Base-by-base conservation (phyloP, 495 filamentous ascomycete genomes). In the Trichoderma asperelloides region DNA sequence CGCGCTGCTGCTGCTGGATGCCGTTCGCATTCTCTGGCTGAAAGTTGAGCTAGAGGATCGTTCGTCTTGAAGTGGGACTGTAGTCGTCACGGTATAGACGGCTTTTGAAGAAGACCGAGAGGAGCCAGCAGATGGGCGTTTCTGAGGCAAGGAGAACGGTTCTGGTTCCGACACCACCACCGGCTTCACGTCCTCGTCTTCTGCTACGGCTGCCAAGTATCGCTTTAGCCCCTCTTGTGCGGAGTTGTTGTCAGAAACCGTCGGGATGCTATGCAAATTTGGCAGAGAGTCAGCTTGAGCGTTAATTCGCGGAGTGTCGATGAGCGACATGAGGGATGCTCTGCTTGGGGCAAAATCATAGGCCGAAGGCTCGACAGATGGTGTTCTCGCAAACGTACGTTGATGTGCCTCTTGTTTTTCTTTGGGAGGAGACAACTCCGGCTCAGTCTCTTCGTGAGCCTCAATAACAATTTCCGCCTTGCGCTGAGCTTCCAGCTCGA, bases 251-350 rank as follows among this genome's bases (percentile, higher is more conserved):
- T 64, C 62, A 64, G 30, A 21, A 16, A 65, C 40, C 23, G 73
- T 79, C 47, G 79, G 78, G 62, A 80, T 75, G 55, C 55, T 60
- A 30, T 25, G 55, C 25, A 60, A 28, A 51, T 75, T 74, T 64
- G 78, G 74, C 2, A 67, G 57, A 2, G 65, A 49, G 57, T 67
- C 65, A 15, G 72, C 70, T 28, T 65, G 66, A 0, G 74, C 74
- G 57, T 74, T 71, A 57, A 78, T 68, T 68, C 77, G 77, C 0
- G 81, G 80, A 0, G 79, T 81, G 65, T 84, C 78, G 67, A 85
- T 80, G n/a, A 86, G 81, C 0, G 83, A 86, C 21, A 84, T 73
- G 4, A 86, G 77, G 4, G 84, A 86, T 0, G 79, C 80, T 49
- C 82, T 80, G 60, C 76, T 71, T 37, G 81, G 77, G 16, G 71